These are phyloP conservation scores for Penicillium cosmopolitanum DNA, from an alignment of 495 filamentous ascomycete species.

Conservation along the genomic window DNA sequence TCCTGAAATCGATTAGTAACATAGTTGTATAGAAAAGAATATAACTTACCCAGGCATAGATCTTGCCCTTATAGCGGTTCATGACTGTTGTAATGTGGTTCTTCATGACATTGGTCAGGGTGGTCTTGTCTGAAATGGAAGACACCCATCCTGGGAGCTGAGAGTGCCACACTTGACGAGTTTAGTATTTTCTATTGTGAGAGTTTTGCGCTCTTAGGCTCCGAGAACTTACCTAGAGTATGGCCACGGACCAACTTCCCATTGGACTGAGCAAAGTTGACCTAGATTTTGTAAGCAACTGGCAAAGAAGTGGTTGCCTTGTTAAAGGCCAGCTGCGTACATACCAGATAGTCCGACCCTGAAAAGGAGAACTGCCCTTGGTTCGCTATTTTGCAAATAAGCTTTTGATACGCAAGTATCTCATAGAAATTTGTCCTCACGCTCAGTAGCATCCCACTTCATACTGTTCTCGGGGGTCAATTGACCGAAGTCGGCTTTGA, in stretches of 20 bases:
- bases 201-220: background rate
- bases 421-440: conserved; percentile 21
- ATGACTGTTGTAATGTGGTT: conserved; percentile 56
- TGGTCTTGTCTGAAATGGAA: conserved; percentile 46
- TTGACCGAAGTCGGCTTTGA: conserved; percentile 53
- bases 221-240: conserved; percentile 38
- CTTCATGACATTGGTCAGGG: conserved; percentile 44
- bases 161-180: conserved; percentile 52
- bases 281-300: conserved; percentile 20
- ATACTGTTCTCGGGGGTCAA: conserved; percentile 60
- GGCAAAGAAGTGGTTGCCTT: background rate
- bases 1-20: conserved; percentile 46
- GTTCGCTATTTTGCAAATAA: conserved; percentile 21
- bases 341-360: conserved; percentile 46
- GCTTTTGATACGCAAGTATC: background rate
- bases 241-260: conserved; percentile 54
- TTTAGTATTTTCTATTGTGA: conserved; percentile 8
- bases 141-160: conserved; percentile 56
- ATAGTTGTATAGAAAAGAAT: background rate
- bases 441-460: conserved; percentile 55
- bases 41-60: conserved; percentile 50
- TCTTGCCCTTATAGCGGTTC: conserved; percentile 55
- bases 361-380: conserved; percentile 47
- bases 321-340: conserved; percentile 4
- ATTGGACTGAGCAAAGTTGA: conserved; percentile 51